Base-by-base conservation (phyloP, 345 rosid species). In the Rhodomyrtus tomentosa region DNA sequence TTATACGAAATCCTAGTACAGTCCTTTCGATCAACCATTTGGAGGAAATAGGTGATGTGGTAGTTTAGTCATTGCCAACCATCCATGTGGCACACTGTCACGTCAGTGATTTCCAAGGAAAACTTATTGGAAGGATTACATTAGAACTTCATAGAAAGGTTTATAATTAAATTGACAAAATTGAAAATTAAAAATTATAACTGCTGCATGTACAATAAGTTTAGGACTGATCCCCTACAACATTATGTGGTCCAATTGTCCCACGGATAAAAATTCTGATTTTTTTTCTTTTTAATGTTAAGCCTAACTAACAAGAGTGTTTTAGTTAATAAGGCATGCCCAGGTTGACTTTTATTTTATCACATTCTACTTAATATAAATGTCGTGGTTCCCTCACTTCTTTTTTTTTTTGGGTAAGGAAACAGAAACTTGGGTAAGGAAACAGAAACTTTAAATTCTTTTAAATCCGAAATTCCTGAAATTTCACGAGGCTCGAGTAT, bases 101-200 rank as follows among this genome's bases (percentile, higher is more conserved):
- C 2, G 5, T 24, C n/a, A 9, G 5, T 4, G 58, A 22, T 55
- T 55, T 22, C 4, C 4, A 1, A 16, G 0, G 3, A 21, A 32
- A 18, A 4, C 16, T 51, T 1, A 51, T 51, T 6, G 6, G 6
- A 51, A 51, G 20, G 40, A 20, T 2, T 68, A 36, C 2, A 68
- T 36, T 68, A 18, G 0, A 68, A 68, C 32, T 1, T 32, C 6
- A 0, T 6, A 0, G 24, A 36, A 36, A 68, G 13, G 1, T 68
- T 32, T 21, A 36, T n/a, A n/a, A n/a, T n/a, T n/a, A n/a, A n/a
- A n/a, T n/a, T n/a, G n/a, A n/a, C n/a, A n/a, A n/a, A n/a, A n/a
- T n/a, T n/a, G n/a, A n/a, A n/a, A n/a, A n/a, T n/a, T n/a, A n/a
- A n/a, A n/a, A n/a, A n/a, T n/a, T n/a, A n/a, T n/a, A n/a, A n/a